These are phyloP conservation scores for Pelargonium exstipulatum DNA, from an alignment of 441 rosid genomes.

Conservation along the genomic window DNA sequence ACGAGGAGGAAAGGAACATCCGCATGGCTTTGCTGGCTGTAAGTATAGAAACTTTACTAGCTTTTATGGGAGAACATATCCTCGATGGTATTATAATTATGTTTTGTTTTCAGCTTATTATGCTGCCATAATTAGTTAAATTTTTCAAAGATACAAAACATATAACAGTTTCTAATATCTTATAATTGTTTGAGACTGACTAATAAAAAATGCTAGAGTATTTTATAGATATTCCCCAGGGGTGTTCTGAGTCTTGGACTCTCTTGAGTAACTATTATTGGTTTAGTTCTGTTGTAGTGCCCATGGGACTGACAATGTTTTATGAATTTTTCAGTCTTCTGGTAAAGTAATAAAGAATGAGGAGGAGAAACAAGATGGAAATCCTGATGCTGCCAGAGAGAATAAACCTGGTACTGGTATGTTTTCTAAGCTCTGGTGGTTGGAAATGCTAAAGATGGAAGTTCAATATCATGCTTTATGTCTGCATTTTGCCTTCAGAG, in stretches of 20 bases:
- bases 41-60: constrained; percentile 32
- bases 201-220: too few species aligned
- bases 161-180: too few species aligned
- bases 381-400: constrained; percentile 27
- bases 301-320: constrained; percentile 21
- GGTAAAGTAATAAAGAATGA: constrained; percentile 58
- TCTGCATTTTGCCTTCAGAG: not conserved
- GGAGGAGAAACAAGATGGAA: constrained; percentile 37
- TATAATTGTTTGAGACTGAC: too few species aligned
- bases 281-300: not conserved
- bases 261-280: not conserved
- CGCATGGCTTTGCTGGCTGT: constrained; percentile 88
- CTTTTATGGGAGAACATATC: too few species aligned
- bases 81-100: too few species aligned
- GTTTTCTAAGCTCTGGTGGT: constrained; percentile 13
- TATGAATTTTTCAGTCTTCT: constrained; percentile 55
- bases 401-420: constrained; percentile 45
- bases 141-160: too few species aligned
- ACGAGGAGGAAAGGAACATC: constrained; percentile 82
- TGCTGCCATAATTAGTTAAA: too few species aligned
- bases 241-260: not conserved
- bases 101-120: too few species aligned
- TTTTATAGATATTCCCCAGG: not conserved
- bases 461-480: constrained; percentile 6
- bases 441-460: not conserved